A percentile compares a stretch with the other conserved stretches of the same genome.
These are phyloP conservation scores for Clavispora santaluciae DNA, from an alignment of 805 yeast genomes.

Conservation along the genomic window DNA sequence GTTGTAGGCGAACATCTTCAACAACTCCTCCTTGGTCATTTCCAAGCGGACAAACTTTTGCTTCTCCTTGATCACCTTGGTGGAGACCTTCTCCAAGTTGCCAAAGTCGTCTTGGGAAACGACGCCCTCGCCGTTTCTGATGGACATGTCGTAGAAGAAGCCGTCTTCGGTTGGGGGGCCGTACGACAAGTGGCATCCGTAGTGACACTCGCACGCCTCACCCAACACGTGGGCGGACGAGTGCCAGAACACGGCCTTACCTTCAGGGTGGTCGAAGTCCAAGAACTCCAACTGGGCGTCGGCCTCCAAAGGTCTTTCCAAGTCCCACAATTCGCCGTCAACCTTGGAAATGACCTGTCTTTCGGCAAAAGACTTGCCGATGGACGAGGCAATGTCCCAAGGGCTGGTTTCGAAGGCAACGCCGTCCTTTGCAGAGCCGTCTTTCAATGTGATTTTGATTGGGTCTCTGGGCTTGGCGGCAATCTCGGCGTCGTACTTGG, in stretches of 20 bases:
- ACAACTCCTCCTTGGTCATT: conserved; percentile 83
- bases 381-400: conserved; percentile 72
- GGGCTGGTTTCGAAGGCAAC: conserved; percentile 89
- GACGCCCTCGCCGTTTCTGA: conserved; percentile 61
- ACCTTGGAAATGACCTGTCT: conserved; percentile 89
- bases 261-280: conserved; percentile 92
- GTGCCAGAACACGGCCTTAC: conserved; percentile 96
- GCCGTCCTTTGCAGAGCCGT: conserved; percentile 76
- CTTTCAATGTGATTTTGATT: conserved; percentile 78
- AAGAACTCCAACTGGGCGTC: conserved; percentile 69
- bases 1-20: conserved; percentile 92
- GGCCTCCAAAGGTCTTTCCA: conserved; percentile 85
- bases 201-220: conserved; percentile 95
- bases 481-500: conserved; percentile 66
- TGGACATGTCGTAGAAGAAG: conserved; percentile 93
- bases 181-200: conserved; percentile 79
- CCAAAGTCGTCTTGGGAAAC: conserved; percentile 82
- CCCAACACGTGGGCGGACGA: conserved; percentile 97
- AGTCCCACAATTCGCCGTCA: conserved; percentile 86
- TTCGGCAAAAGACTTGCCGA: conserved; percentile 84
- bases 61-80: conserved; percentile 88
- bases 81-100: conserved; percentile 78
- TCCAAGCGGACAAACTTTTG: conserved; percentile 93
- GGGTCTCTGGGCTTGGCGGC: conserved; percentile 55
- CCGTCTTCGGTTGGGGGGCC: conserved; percentile 99